Base-by-base conservation (phyloP, 23 red algal species). In the Cyanidiococcus yangmingshanensis region DNA sequence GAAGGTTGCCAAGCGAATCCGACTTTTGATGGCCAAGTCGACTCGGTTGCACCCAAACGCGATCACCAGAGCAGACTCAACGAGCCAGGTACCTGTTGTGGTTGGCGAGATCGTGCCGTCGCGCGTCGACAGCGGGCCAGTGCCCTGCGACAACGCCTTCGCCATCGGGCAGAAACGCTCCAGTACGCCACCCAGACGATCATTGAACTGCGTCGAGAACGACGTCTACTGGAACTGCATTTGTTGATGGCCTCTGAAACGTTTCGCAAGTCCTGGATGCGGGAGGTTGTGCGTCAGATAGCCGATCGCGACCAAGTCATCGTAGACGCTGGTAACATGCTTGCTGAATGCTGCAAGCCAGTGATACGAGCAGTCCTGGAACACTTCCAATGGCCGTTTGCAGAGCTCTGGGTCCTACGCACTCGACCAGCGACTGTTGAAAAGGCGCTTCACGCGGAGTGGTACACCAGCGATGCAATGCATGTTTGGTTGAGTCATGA, bases 1-100 rank as follows among this genome's bases (percentile, higher is more conserved):
- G 21, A 54, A 15, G 21, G 21, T 21, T 21, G 21, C 12, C 45
- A 54, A 7, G 45, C 45, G 21, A 21, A 7, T 7, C 45, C 45
- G 7, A 21, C 45, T 21, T 3, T 12, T 35, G 63, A 71, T 29
- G 63, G 3, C 16, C 32, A 12, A 29, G 63, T 29, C 16, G 21
- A 25, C 7, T 7, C 3, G 3, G 32, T 29, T 2, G 63, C 7
- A 2, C 63, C 63, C 16, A 71, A 71, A 25, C 16, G 3, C 3
- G 16, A 7, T 7, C n/a, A n/a, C n/a, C n/a, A n/a, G n/a, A n/a
- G n/a, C n/a, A n/a, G n/a, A n/a, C 32, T 25, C n/a, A 71, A 7
- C 27, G 63, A 12, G n/a, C 63, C 63, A 12, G 63, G 63, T 35
- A 71, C 63, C 32, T 71, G 63, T 71, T 71, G 32, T 35, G 63